Conservation (phyloP, 257 asterid species). For the Euphrasia confusa region DNA sequence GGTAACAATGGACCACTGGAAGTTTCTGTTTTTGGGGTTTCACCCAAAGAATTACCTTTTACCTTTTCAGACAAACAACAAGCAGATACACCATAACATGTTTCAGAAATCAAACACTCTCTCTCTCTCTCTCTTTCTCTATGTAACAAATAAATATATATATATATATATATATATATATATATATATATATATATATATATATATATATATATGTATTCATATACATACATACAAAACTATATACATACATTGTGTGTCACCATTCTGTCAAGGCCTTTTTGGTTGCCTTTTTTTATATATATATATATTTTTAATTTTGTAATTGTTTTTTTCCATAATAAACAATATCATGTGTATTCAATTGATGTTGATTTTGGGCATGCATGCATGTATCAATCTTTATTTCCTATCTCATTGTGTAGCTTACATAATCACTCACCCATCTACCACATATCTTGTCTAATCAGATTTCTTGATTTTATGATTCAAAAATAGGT, state of each 20-base stretch:
- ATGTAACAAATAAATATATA: conserved; percentile 20
- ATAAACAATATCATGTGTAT: conserved; percentile 2
- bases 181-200: conserved; percentile 13
- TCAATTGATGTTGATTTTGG: conserved; percentile 36
- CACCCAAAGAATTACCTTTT: conserved; percentile 77
- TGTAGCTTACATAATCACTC: conserved; percentile 30
- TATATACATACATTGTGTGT: conserved; percentile 34
- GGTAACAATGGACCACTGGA: conserved; percentile 89
- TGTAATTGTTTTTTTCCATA: conserved; percentile 15
- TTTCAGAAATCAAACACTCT: conserved; percentile 40
- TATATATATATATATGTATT: background rate
- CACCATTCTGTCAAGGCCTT: conserved; percentile 48
- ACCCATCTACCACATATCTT: conserved; percentile 30
- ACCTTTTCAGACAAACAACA: conserved; percentile 64
- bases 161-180: background rate
- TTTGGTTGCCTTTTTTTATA: conserved; percentile 23
- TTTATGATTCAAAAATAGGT: conserved; percentile 29
- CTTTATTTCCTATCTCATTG: conserved; percentile 26
- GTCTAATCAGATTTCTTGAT: conserved; percentile 29
- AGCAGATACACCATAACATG: conserved; percentile 49
- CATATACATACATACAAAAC: background rate
- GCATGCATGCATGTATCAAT: conserved; percentile 47
- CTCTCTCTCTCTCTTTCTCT: conserved; percentile 36
- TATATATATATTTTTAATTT: too few relatives aligned
- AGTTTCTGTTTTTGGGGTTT: conserved; percentile 92